Conservation (phyloP, 345 rosid species). For the Lagerstroemia speciosa region DNA sequence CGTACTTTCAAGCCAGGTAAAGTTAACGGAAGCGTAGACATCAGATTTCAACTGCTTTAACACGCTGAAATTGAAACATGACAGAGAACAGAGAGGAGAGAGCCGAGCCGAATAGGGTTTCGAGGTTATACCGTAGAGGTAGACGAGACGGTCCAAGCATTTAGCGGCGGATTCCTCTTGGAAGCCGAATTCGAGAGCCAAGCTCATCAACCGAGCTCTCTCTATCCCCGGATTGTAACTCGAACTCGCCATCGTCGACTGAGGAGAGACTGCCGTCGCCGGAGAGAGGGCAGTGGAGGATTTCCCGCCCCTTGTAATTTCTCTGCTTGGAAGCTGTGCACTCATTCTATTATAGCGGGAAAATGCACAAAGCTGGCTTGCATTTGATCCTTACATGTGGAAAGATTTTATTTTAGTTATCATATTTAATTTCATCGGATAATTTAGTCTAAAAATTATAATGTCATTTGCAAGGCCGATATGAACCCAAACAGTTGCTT, state of each 20-base stretch:
- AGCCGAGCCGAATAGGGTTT: not conserved
- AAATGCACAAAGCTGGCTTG: no score
- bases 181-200: constrained; percentile 68
- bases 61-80: not conserved
- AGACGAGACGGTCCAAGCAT: constrained; percentile 56
- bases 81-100: not conserved
- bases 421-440: no score
- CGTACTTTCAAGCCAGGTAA: not conserved
- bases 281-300: not conserved
- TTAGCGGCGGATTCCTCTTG: constrained; percentile 48
- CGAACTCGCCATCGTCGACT: not conserved
- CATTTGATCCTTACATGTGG: no score
- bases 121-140: constrained; percentile 46
- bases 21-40: not conserved
- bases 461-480: no score
- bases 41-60: not conserved
- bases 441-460: no score
- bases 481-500: no score
- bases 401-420: no score
- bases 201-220: constrained; percentile 56
- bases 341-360: no score
- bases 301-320: not conserved
- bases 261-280: not conserved
- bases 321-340: not conserved
- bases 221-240: constrained; percentile 38